Evolutionary conservation across 345 rosid genomes (phyloP).

Genomic region (Eucalyptus rudis): DNA sequence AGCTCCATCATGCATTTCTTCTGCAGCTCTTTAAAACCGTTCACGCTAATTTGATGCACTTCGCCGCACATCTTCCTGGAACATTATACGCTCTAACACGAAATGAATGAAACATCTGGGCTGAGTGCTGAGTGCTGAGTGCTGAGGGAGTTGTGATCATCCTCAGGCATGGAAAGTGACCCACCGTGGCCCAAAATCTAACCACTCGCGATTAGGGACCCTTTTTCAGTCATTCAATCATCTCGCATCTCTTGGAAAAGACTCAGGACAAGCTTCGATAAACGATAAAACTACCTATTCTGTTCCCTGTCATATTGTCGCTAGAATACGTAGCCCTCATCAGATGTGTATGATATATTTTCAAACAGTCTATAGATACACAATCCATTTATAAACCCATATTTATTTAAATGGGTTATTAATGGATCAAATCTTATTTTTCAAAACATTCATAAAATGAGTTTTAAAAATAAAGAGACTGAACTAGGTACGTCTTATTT

Average conservation of each 20-base stretch:
- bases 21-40: neutral
- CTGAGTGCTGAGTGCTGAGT: neutral
- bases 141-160: neutral
- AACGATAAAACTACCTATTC: fast-evolving
- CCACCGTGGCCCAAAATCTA: neutral
- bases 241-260: neutral
- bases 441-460: too few relatives aligned
- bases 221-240: neutral
- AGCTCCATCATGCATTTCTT: neutral
- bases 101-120: neutral
- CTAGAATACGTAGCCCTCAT: fast-evolving
- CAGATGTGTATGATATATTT: fast-evolving
- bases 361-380: too few relatives aligned
- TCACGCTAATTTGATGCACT: neutral
- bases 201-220: neutral
- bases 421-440: too few relatives aligned
- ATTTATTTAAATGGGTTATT: too few relatives aligned
- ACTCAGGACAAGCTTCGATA: neutral
- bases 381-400: too few relatives aligned
- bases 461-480: too few relatives aligned
- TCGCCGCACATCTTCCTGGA: neutral
- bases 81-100: neutral
- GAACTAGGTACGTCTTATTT: too few relatives aligned
- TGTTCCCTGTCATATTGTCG: fast-evolving
- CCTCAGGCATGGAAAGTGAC: neutral